Conservation (phyloP, 805 yeast genomes). For the Wickerhamomyces silvicola region DNA sequence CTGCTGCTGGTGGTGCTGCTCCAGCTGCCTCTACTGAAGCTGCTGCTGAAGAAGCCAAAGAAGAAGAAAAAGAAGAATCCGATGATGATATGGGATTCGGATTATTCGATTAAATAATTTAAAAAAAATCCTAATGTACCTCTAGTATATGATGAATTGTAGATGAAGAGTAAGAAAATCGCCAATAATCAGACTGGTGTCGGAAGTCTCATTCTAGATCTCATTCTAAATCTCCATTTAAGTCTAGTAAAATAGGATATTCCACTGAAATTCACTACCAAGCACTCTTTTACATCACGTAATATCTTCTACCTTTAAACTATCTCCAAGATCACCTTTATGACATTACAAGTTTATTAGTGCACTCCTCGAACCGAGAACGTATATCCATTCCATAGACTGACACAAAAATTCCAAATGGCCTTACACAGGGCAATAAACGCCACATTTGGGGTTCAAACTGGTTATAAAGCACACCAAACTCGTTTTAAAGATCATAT, state of each 20-base stretch:
- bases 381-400: conserved; percentile 1
- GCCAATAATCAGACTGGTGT: too few relatives aligned
- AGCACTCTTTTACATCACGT: background rate
- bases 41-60: conserved; percentile 65
- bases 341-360: too few relatives aligned
- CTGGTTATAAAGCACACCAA: too few relatives aligned
- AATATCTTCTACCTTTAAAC: too few relatives aligned
- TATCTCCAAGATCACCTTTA: too few relatives aligned
- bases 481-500: conserved; percentile 1
- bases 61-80: conserved; percentile 60
- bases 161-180: too few relatives aligned
- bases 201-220: conserved; percentile 1
- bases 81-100: conserved; percentile 89
- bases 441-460: too few relatives aligned
- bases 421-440: too few relatives aligned
- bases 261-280: background rate
- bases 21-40: conserved; percentile 66
- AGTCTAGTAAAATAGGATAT: background rate
- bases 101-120: conserved; percentile 82
- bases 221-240: background rate
- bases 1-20: conserved; percentile 65
- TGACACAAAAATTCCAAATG: conserved; percentile 3
- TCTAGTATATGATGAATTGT: too few relatives aligned
- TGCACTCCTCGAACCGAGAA: too few relatives aligned
- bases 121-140: conserved; percentile 12